These are phyloP conservation scores for Chamaenerion angustifolium DNA, from an alignment of 345 rosid genomes.

Conservation along the genomic window DNA sequence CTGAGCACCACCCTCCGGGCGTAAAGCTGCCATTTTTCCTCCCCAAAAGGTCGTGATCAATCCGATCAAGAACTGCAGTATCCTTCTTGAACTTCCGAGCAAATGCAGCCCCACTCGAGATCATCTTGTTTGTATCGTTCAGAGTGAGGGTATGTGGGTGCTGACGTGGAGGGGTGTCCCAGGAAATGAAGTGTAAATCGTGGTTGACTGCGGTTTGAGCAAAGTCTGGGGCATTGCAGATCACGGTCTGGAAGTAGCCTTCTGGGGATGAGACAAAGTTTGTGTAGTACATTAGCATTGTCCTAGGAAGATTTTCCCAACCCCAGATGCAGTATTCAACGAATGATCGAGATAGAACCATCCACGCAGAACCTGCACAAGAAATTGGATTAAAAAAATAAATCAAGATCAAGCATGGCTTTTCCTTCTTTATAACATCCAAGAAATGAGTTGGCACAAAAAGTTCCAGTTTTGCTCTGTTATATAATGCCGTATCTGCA, in stretches of 20 bases:
- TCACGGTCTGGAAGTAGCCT: conserved; percentile 90
- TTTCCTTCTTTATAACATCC: neutral
- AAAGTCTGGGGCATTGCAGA: conserved; percentile 82
- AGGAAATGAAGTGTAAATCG: conserved; percentile 84
- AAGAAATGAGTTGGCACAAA: too few species aligned
- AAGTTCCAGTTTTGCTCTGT: too few species aligned
- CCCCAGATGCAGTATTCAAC: conserved; percentile 95
- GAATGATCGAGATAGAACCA: conserved; percentile 73
- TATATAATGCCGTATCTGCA: too few species aligned
- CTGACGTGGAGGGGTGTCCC: conserved; percentile 93
- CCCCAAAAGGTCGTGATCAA: conserved; percentile 56
- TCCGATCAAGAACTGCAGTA: conserved; percentile 48
- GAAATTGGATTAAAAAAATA: neutral
- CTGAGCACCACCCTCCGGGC: conserved; percentile 95
- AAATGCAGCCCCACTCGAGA: conserved; percentile 70
- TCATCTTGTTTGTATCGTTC: conserved; percentile 55
- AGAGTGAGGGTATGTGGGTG: conserved; percentile 70
- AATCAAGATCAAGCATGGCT: neutral
- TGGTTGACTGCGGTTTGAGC: conserved; percentile 62
- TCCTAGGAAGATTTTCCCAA: conserved; percentile 93
- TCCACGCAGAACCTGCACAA: conserved; percentile 92
- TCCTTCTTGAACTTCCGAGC: conserved; percentile 68
- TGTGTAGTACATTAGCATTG: conserved; percentile 82
- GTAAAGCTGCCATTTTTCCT: conserved; percentile 53
- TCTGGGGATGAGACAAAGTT: conserved; percentile 98